These are phyloP conservation scores for Solanum virginianum DNA, from an alignment of 257 asterid genomes.

Conservation along the genomic window DNA sequence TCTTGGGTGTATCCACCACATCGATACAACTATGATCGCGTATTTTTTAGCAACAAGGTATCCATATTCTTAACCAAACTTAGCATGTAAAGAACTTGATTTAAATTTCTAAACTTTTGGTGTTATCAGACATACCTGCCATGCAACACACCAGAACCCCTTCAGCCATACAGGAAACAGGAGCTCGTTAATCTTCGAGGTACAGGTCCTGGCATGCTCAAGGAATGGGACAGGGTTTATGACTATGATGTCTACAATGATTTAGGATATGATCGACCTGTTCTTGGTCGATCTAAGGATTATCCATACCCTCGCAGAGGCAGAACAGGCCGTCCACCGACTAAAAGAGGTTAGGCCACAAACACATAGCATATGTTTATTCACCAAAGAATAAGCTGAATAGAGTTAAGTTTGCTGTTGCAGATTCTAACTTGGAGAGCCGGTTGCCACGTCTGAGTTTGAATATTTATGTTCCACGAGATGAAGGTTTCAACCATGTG, in stretches of 20 bases:
- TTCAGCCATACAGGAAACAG: slow-evolving; percentile 45
- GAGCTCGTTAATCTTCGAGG: slow-evolving; percentile 72
- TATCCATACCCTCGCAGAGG: slow-evolving; percentile 84
- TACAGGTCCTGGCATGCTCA: slow-evolving; percentile 35
- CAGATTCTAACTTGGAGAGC: slow-evolving; percentile 69
- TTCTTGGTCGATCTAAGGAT: slow-evolving; percentile 56
- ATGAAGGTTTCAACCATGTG: slow-evolving; percentile 60
- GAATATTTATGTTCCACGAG: slow-evolving; percentile 64
- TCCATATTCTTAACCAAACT: not conserved
- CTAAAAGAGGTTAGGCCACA: slow-evolving; percentile 37
- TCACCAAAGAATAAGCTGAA: not conserved
- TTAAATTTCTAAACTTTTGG: not conserved
- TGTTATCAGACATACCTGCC: slow-evolving; percentile 55
- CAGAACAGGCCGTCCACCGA: slow-evolving; percentile 66
- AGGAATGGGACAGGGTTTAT: slow-evolving; percentile 91
- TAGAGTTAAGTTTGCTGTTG: not conserved
- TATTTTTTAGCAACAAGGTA: slow-evolving; percentile 76
- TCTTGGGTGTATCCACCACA: slow-evolving; percentile 80
- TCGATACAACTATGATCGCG: slow-evolving; percentile 49
- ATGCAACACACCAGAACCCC: slow-evolving; percentile 51
- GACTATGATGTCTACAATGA: slow-evolving; percentile 86
- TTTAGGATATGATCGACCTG: slow-evolving; percentile 57
- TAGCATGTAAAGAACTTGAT: not conserved
- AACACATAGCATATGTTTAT: not conserved
- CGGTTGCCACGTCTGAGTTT: slow-evolving; percentile 45